Evolutionary conservation across 257 asterid species (phyloP), one percentile per base, ranked within the genome.

Genomic region (Jasminum sambac): DNA sequence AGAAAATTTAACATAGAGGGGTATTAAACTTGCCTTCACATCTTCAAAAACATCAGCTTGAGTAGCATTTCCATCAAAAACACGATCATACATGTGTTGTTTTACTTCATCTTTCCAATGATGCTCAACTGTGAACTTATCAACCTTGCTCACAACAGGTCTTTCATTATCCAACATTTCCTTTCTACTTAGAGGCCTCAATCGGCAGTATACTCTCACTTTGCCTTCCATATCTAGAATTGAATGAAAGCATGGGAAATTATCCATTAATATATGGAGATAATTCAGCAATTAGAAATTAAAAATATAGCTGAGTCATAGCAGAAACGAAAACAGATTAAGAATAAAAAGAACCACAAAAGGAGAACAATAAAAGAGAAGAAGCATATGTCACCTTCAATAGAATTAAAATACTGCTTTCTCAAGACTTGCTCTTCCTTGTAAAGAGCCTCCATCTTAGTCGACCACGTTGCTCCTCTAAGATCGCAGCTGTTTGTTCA

Each of bases 401-500:
- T 91, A 81, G 74, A 85, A 82, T 95, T 95, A 70, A 89, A 95
- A n/a, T 91, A 95, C 61, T 93, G 83, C 75, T 95, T 95, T 77
- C 99, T 84, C 75, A 88, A 68, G 62, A 91, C 84, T 86, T 88
- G 97, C 78, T 95, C 98, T 80, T 95, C 99, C 80, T 86, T 92
- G 78, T 95, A 95, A 73, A 91, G 98, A 55, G 87, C 58, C 82
- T 91, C 96, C 90, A 88, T 90, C 85, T 95, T 98, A 69, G 93
- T 92, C 77, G 91, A 82, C 76, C 89, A 98, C 74, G 90, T 90
- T 95, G 99, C 96, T 87, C 88, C 82, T 88, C 90, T 77, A 95
- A 85, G 70, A 95, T 88, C 72, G 94, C 84, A 67, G 96, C 99
- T 61, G 98, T 89, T 81, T 95, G 99, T 84, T 90, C 98, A 82